A percentile compares a stretch with the other conserved stretches of the same genome.
phyloP scores from a whole-genome alignment of 2,329 filamentous ascomycete genomes.

The Leptographium radiaticola region DNA sequence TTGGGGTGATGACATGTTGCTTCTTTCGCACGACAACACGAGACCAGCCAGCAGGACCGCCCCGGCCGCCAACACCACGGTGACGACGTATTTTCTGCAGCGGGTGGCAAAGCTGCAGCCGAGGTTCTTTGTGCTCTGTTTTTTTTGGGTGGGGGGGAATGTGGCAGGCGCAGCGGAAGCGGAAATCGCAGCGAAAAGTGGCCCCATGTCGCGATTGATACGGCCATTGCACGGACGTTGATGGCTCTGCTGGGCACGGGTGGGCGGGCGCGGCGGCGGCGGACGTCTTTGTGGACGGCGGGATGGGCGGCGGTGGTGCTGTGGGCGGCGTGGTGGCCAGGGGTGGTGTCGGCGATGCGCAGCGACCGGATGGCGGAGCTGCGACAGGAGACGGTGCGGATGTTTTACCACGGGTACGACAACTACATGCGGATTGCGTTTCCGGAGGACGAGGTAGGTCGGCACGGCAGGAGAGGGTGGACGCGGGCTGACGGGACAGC shows the following conservation, averaged over 20 bases:
- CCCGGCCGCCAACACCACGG: neutral
- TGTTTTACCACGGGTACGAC: constrained; percentile 95
- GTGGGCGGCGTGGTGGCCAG: constrained; percentile 27
- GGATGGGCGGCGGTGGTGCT: no score
- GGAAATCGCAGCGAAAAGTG: no score
- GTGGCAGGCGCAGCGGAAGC: no score
- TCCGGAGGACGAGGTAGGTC: constrained; percentile 72
- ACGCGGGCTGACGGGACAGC: constrained; percentile 26
- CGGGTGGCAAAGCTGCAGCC: no score
- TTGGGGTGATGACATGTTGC: no score
- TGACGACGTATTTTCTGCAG: no score
- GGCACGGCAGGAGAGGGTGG: neutral
- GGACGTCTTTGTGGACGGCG: no score
- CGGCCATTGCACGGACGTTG: neutral
- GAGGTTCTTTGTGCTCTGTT: no score
- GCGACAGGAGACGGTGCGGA: constrained; percentile 50
- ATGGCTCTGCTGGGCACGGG: neutral
- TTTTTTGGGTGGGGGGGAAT: no score
- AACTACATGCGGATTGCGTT: constrained; percentile 93
- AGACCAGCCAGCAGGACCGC: neutral
- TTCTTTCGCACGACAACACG: neutral
- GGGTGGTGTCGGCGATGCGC: constrained; percentile 34
- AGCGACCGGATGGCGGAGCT: constrained; percentile 40
- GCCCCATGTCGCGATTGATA: neutral
- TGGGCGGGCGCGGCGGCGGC: constrained; percentile 8